Evolutionary conservation across 768 basidiomycete genomes (phyloP), one percentile per base, ranked within the genome.

Genomic region (Suillus subaureus): DNA sequence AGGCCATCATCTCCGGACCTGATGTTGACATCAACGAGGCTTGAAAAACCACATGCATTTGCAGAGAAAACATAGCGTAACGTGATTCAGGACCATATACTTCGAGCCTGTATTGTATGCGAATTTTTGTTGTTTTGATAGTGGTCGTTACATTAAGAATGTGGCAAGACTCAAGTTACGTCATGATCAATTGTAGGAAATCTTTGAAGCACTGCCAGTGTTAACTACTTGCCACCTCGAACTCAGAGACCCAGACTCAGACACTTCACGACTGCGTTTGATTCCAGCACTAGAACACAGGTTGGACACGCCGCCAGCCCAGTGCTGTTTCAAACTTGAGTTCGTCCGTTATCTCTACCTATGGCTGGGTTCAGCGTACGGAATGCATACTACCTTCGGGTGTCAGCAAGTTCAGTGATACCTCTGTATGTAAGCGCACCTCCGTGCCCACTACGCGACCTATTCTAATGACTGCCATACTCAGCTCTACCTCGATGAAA

Each of bases 1-100:
- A 97, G 79, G 89, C 87, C 40, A 89, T 97, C 68, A 94, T 96
- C 69, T 91, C 90, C 57, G 93, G 93, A 6, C 93, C 93, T 51
- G 90, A 83, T 69, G 84, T 89, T 55, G 71, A 80, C 26, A 68
- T 82, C 62, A 80, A 83, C 61, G 79, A 81, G 58, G 42, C 75
- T 56, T 85, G 70, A 77, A 60, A 58, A 40, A 35, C 0, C 4
- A 52, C 26, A 26, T 16, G 35, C 26, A 62, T 35, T 47, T 8
- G 52, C 52, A 28, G 31, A 33, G 9, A 16, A n/a, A 58, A 62
- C 4, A 54, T 33, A 55, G 18, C 31, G 33, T 31, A 31, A 54
- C 28, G 18, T 54, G 16, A 31, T 18, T 21, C 31, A 16, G 11
- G 12, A 37, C 37, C 18, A 16, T 40, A 39, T 21, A 18, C 28